Evolutionary conservation across 164 flowering plant species (phyloP).

Genomic region (Umbellularia californica): DNA sequence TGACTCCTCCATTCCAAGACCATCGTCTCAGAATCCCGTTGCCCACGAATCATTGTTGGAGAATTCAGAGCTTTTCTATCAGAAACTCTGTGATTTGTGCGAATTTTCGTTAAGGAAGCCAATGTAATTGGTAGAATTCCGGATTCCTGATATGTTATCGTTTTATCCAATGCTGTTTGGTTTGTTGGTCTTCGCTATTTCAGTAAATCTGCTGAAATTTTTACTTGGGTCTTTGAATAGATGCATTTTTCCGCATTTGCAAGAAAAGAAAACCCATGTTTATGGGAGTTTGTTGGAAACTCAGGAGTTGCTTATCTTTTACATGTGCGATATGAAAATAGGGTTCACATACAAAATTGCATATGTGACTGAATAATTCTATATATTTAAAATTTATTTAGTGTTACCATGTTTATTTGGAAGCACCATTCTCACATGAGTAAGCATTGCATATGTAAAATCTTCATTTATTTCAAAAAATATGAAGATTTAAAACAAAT

Average conservation of each 20-base stretch:
- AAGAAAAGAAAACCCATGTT: neutral
- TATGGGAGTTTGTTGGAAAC: neutral
- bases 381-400: too few species aligned
- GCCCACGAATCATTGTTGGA: neutral
- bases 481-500: too few species aligned
- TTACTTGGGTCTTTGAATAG: neutral
- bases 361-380: too few species aligned
- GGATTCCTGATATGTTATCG: neutral
- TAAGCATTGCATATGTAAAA: too few species aligned
- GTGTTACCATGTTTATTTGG: too few species aligned
- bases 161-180: neutral
- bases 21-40: neutral
- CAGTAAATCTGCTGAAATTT: neutral
- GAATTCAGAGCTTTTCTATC: slow-evolving; percentile 18
- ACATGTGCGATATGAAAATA: too few species aligned
- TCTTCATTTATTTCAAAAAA: too few species aligned
- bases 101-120: slow-evolving; percentile 19
- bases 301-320: neutral
- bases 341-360: too few species aligned
- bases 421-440: too few species aligned
- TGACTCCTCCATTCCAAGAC: neutral
- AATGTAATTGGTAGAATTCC: slow-evolving; percentile 17
- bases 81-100: slow-evolving; percentile 16
- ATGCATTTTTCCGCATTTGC: neutral
- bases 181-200: neutral